Conservation (phyloP, 2,329 filamentous ascomycete species). For the Pleomassaria siparia region DNA sequence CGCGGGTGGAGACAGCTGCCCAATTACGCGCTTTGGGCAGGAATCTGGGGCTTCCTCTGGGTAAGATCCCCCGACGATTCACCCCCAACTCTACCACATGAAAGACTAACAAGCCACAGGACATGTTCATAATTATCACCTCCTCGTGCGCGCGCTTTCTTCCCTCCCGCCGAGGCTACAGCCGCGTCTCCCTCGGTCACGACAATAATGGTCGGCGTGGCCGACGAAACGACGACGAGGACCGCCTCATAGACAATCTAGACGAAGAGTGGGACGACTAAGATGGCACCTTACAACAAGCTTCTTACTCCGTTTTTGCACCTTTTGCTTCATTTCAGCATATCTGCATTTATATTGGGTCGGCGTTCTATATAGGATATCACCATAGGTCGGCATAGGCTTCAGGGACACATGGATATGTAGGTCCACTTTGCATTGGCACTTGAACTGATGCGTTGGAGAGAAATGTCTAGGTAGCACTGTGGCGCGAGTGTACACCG, state of each 20-base stretch:
- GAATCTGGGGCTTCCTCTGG: constrained; percentile 79
- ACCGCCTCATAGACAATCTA: constrained; percentile 89
- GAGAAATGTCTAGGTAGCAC: background rate
- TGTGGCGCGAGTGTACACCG: too few species aligned
- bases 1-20: constrained; percentile 93
- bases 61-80: constrained; percentile 50
- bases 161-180: constrained; percentile 68
- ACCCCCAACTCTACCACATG: background rate
- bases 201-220: constrained; percentile 46
- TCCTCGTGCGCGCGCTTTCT: constrained; percentile 70
- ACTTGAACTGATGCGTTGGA: background rate
- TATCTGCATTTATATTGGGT: background rate
- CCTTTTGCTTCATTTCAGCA: background rate
- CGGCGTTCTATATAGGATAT: background rate
- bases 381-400: too few species aligned
- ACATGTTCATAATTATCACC: constrained; percentile 66
- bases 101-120: constrained; percentile 35
- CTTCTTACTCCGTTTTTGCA: background rate
- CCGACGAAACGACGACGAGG: constrained; percentile 74
- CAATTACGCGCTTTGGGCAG: constrained; percentile 91
- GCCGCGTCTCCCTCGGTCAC: constrained; percentile 57
- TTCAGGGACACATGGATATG: background rate
- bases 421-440: background rate
- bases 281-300: background rate
- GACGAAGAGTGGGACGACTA: constrained; percentile 95